A percentile compares a stretch with the other conserved stretches of the same genome.
These are phyloP conservation scores for Cladosporium sphaerospermum DNA, from an alignment of 2,329 filamentous ascomycete species.

Conservation along the genomic window DNA sequence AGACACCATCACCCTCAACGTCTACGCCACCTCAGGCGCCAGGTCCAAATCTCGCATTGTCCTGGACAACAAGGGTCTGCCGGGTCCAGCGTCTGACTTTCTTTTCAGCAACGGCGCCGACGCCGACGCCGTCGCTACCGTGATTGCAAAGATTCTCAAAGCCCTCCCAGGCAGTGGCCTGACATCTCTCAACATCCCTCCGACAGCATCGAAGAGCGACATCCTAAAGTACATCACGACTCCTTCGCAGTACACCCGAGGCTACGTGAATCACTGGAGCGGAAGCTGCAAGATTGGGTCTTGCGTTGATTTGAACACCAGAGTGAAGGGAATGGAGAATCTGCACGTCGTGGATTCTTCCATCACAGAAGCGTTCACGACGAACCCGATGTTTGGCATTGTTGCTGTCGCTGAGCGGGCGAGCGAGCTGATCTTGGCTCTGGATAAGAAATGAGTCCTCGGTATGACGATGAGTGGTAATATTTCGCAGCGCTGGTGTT, in stretches of 20 bases:
- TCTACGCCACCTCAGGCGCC: constrained; percentile 53
- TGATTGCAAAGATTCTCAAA: constrained; percentile 47
- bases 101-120: constrained; percentile 47
- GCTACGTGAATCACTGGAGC: constrained; percentile 50
- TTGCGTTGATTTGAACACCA: constrained; percentile 45
- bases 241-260: constrained; percentile 42
- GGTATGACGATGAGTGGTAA: too few species aligned
- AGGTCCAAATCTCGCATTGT: constrained; percentile 46
- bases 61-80: constrained; percentile 52
- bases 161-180: constrained; percentile 38
- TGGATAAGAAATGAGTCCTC: constrained; percentile 15
- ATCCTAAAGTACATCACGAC: constrained; percentile 48
- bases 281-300: constrained; percentile 46
- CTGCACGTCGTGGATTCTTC: constrained; percentile 48
- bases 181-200: constrained; percentile 45
- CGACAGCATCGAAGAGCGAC: constrained; percentile 41
- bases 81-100: constrained; percentile 45
- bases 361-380: constrained; percentile 46
- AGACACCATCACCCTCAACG: constrained; percentile 50
- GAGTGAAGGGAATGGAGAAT: constrained; percentile 45
- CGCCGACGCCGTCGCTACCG: constrained; percentile 43
- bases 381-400: constrained; percentile 50
- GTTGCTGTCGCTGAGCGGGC: constrained; percentile 51
- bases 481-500: too few species aligned
- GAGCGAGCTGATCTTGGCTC: constrained; percentile 42